These are phyloP conservation scores for Saturnispora serradocipensis DNA, from an alignment of 805 yeast species.

Conservation along the genomic window DNA sequence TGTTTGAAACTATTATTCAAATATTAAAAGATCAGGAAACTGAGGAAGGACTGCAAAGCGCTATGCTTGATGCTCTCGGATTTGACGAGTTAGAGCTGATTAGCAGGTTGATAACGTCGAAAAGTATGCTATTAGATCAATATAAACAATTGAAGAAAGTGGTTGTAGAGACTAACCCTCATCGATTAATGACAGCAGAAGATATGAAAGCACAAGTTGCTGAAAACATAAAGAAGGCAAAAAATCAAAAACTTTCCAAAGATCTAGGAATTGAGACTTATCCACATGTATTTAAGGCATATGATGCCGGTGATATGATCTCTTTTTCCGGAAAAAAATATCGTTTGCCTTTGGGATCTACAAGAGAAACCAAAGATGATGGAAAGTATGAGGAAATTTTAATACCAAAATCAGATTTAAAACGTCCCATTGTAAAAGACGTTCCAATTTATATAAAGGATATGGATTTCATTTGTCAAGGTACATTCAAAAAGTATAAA, in stretches of 20 bases:
- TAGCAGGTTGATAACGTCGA: conserved; percentile 46
- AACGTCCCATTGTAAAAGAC: conserved; percentile 33
- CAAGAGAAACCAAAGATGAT: conserved; percentile 44
- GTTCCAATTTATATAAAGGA: conserved; percentile 49
- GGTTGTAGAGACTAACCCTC: not conserved
- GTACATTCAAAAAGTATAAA: conserved; percentile 73
- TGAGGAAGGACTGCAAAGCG: conserved; percentile 59
- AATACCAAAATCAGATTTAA: conserved; percentile 65
- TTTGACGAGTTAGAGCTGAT: conserved; percentile 79
- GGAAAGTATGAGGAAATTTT: conserved; percentile 56
- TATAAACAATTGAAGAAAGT: conserved; percentile 6
- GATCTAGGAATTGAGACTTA: conserved; percentile 43
- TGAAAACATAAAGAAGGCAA: conserved; percentile 40
- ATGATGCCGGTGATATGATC: conserved; percentile 58
- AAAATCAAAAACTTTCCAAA: conserved; percentile 40
- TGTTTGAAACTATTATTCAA: conserved; percentile 25
- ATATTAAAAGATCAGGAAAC: conserved; percentile 30
- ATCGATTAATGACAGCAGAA: conserved; percentile 38
- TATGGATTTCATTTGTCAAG: conserved; percentile 69
- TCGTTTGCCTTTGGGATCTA: conserved; percentile 73
- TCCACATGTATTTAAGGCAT: conserved; percentile 79
- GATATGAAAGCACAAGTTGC: conserved; percentile 47
- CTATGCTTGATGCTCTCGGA: conserved; percentile 73
- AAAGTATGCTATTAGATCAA: conserved; percentile 24
- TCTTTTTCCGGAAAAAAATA: conserved; percentile 76